Conservation (phyloP, 2,329 filamentous ascomycete genomes). For the Coniochaeta prunicola region DNA sequence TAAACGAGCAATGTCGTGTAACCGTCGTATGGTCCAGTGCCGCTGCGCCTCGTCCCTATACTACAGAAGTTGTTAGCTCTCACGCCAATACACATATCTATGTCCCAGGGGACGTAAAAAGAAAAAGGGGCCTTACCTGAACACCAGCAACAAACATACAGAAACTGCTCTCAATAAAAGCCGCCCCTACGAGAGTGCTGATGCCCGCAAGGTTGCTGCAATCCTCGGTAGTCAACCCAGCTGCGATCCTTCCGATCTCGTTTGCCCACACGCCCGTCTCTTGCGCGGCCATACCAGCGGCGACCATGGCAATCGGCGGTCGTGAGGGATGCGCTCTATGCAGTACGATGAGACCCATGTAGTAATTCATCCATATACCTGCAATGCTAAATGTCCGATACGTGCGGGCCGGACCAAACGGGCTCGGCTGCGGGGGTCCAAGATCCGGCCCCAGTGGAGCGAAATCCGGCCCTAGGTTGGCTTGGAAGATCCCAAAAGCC, state of each 20-base stretch:
- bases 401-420: conserved; percentile 74
- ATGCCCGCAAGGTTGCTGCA: conserved; percentile 48
- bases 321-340: conserved; percentile 78
- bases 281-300: conserved; percentile 68
- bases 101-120: background rate
- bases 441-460: conserved; percentile 66
- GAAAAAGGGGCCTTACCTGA: conserved; percentile 43
- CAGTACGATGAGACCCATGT: conserved; percentile 78
- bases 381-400: conserved; percentile 86
- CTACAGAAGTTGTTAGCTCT: conserved; percentile 30
- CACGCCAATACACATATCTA: background rate
- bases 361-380: conserved; percentile 79
- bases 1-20: conserved; percentile 68
- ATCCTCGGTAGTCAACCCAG: conserved; percentile 57
- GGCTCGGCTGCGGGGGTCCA: conserved; percentile 53
- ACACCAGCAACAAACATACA: conserved; percentile 82
- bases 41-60: conserved; percentile 67
- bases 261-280: conserved; percentile 66
- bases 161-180: conserved; percentile 75
- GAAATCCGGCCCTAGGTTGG: conserved; percentile 66
- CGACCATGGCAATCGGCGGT: conserved; percentile 85
- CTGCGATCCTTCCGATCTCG: conserved; percentile 72
- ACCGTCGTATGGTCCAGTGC: conserved; percentile 65
- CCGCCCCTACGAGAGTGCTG: conserved; percentile 71
- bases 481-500: conserved; percentile 61